These are phyloP conservation scores for Mycena leptocephala DNA, from an alignment of 768 basidiomycete genomes.

Conservation along the genomic window DNA sequence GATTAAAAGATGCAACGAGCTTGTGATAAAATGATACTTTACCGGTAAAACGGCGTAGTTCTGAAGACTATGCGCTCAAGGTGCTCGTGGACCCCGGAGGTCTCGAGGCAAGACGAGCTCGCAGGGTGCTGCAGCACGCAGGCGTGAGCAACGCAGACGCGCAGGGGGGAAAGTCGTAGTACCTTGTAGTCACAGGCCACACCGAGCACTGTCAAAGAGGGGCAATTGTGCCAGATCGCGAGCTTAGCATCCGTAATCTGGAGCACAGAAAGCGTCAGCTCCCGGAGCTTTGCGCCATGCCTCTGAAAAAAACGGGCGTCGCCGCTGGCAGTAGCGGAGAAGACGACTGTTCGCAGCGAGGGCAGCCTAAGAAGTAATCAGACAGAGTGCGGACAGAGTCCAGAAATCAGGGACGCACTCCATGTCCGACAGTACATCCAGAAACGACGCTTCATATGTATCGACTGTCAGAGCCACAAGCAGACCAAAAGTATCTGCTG, in stretches of 20 bases:
- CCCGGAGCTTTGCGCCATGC: no score
- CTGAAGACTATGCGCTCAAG: conserved; percentile 20
- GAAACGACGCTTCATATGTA: neutral
- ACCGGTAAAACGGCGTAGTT: neutral
- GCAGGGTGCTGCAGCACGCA: neutral
- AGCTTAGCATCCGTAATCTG: no score
- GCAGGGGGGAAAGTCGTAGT: no score
- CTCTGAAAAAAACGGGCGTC: neutral
- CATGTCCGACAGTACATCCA: conserved; percentile 4
- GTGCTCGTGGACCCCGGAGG: neutral
- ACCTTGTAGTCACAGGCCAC: no score
- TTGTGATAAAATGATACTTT: no score
- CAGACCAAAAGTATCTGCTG: neutral
- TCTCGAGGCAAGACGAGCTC: neutral
- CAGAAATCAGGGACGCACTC: neutral
- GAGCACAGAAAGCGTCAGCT: no score
- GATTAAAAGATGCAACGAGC: neutral
- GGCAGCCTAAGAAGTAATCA: neutral
- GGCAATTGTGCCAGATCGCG: no score
- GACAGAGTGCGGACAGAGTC: neutral
- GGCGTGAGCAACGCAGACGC: no score
- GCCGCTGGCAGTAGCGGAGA: neutral
- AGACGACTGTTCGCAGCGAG: neutral
- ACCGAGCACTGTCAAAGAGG: no score
- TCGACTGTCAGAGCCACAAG: conserved; percentile 5